Evolutionary conservation across 768 basidiomycete genomes (phyloP).

Genomic region (Podaxis sp.): DNA sequence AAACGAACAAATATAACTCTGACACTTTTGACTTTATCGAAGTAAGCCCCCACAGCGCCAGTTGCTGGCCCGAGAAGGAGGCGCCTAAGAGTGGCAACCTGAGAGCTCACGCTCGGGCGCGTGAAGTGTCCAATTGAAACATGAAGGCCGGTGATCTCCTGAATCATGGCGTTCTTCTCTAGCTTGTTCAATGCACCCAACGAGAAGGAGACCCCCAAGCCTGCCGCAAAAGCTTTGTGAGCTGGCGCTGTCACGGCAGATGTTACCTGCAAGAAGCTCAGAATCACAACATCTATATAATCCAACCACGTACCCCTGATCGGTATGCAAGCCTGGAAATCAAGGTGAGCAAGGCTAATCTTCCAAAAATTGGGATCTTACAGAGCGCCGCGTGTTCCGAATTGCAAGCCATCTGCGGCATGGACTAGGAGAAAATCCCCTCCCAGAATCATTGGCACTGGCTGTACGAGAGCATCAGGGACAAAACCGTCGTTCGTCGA

Average conservation of each 20-base stretch:
- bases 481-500: constrained; percentile 69
- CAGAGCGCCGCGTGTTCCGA: constrained; percentile 69
- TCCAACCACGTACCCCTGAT: constrained; percentile 49
- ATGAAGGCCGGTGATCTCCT: constrained; percentile 66
- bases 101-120: constrained; percentile 69
- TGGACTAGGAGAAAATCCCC: constrained; percentile 52
- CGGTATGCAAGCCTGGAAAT: constrained; percentile 61
- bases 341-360: constrained; percentile 1
- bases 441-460: constrained; percentile 47
- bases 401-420: constrained; percentile 75
- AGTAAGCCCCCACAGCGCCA: constrained; percentile 40
- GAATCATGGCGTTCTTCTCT: constrained; percentile 58
- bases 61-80: constrained; percentile 49
- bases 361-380: constrained; percentile 33
- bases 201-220: constrained; percentile 67
- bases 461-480: constrained; percentile 49
- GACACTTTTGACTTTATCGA: constrained; percentile 45
- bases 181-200: constrained; percentile 58
- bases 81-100: constrained; percentile 70
- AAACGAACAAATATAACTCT: constrained; percentile 10
- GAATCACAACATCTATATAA: background rate
- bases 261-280: constrained; percentile 37
- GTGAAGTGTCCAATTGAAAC: constrained; percentile 52
- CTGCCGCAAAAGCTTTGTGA: constrained; percentile 50
- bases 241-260: constrained; percentile 62